These are phyloP conservation scores for Nannizzia gypsea DNA, from an alignment of 2,329 filamentous ascomycete species.

Conservation along the genomic window DNA sequence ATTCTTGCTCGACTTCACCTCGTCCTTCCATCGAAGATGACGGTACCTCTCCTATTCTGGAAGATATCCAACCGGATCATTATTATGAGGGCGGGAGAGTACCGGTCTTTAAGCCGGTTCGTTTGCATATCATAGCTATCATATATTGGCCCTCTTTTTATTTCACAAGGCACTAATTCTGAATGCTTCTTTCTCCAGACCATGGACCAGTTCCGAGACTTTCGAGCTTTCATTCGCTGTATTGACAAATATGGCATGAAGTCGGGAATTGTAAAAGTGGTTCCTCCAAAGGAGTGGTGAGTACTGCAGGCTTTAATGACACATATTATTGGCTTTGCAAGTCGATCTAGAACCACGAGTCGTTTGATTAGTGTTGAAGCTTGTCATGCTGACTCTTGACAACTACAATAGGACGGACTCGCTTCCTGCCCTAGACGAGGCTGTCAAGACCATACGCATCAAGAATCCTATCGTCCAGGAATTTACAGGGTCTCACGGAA, in stretches of 20 bases:
- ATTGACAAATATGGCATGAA: slow-evolving; percentile 94
- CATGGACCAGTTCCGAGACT: slow-evolving; percentile 90
- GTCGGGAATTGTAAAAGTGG: slow-evolving; percentile 90
- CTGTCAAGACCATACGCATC: slow-evolving; percentile 82
- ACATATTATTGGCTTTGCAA: slow-evolving; percentile 3
- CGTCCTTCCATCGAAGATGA: slow-evolving; percentile 30
- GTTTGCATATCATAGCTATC: slow-evolving; percentile 23
- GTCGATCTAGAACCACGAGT: background rate
- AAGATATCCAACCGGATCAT: slow-evolving; percentile 71
- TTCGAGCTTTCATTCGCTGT: slow-evolving; percentile 80
- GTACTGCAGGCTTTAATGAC: slow-evolving; percentile 19
- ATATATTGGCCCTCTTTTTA: background rate
- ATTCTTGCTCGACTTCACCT: slow-evolving; percentile 10
- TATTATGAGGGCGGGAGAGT: slow-evolving; percentile 75
- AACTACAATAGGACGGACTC: slow-evolving; percentile 47
- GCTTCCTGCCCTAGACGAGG: slow-evolving; percentile 66
- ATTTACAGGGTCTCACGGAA: slow-evolving; percentile 89
- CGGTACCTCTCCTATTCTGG: slow-evolving; percentile 31
- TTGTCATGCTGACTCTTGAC: background rate
- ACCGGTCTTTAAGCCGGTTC: slow-evolving; percentile 79
- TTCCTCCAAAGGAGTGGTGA: slow-evolving; percentile 89
- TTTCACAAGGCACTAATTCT: background rate
- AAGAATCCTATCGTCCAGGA: slow-evolving; percentile 98
- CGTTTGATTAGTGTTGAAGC: background rate
- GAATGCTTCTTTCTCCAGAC: slow-evolving; percentile 37